phyloP scores from a whole-genome alignment of 306 rosid genomes.

The Pyrus communis region DNA sequence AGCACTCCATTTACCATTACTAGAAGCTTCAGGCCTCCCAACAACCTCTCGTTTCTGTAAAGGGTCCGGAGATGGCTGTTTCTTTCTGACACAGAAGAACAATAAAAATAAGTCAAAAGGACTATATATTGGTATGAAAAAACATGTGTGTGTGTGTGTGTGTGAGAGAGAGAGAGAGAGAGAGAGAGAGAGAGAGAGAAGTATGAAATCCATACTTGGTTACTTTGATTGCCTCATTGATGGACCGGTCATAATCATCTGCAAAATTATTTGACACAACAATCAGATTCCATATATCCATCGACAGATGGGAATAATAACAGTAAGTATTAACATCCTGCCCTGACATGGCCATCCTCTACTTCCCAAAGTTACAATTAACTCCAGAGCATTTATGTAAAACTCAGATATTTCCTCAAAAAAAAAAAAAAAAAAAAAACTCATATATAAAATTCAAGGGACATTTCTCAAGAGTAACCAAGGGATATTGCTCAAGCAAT shows the following conservation, averaged over 20 bases:
- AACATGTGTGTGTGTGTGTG: too few species aligned
- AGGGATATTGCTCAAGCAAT: not conserved
- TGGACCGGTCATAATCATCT: constrained; percentile 95
- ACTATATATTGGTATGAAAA: not conserved
- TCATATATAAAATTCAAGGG: not conserved
- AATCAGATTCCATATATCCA: constrained; percentile 22
- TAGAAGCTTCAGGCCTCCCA: constrained; percentile 53
- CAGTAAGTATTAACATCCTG: not conserved
- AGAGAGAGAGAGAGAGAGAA: not conserved
- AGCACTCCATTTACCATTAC: constrained; percentile 72
- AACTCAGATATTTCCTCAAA: not conserved
- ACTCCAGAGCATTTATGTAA: not conserved
- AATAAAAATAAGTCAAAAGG: constrained; percentile 10
- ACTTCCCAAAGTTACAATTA: not conserved
- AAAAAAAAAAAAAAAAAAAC: not conserved
- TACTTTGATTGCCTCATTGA: constrained; percentile 95
- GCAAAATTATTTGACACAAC: constrained; percentile 33
- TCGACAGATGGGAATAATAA: constrained; percentile 4
- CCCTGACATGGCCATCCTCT: not conserved
- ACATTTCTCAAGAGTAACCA: not conserved
- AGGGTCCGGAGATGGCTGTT: constrained; percentile 76
- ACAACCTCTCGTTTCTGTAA: constrained; percentile 49
- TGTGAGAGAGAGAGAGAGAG: not conserved
- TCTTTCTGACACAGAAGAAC: constrained; percentile 41
- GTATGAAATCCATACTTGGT: constrained; percentile 61